phyloP scores from a whole-genome alignment of 2,329 filamentous ascomycete species.

The Domatiomyces catenatus region DNA sequence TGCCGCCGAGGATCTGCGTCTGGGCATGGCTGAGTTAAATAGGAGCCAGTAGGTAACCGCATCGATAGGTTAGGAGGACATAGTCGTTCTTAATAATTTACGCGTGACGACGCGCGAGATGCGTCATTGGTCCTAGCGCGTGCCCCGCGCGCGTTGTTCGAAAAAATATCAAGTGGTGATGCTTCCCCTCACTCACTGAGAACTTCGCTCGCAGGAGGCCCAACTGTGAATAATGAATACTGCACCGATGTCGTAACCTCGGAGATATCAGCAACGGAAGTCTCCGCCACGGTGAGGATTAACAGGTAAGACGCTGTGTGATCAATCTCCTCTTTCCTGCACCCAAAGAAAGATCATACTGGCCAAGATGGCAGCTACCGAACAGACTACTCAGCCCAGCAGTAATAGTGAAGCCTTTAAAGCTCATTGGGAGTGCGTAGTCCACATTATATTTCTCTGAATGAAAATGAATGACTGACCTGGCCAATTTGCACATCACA shows the following conservation, averaged over 20 bases:
- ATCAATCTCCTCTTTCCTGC: neutral
- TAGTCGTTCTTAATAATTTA: no score
- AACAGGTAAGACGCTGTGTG: neutral
- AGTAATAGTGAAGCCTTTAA: slow-evolving; percentile 3
- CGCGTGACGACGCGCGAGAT: neutral
- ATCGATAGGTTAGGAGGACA: neutral
- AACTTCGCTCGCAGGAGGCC: neutral
- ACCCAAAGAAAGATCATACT: no score
- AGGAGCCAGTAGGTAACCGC: neutral
- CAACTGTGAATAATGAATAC: neutral
- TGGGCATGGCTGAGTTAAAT: slow-evolving; percentile 3
- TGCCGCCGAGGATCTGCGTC: slow-evolving; percentile 6
- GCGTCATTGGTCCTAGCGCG: neutral
- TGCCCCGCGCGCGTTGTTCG: no score
- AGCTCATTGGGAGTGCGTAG: slow-evolving; percentile 15
- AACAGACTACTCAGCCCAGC: neutral
- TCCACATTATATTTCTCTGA: neutral
- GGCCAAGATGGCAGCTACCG: neutral
- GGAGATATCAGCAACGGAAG: neutral
- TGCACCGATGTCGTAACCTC: neutral
- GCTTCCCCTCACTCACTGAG: neutral
- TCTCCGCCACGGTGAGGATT: neutral
- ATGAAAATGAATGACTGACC: neutral
- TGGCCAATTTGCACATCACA: slow-evolving; percentile 2
- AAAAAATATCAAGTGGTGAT: no score